Evolutionary conservation across 2,329 filamentous ascomycete species (phyloP), one percentile per base, ranked within the genome.

Genomic region (Aureobasidium uvarum): DNA sequence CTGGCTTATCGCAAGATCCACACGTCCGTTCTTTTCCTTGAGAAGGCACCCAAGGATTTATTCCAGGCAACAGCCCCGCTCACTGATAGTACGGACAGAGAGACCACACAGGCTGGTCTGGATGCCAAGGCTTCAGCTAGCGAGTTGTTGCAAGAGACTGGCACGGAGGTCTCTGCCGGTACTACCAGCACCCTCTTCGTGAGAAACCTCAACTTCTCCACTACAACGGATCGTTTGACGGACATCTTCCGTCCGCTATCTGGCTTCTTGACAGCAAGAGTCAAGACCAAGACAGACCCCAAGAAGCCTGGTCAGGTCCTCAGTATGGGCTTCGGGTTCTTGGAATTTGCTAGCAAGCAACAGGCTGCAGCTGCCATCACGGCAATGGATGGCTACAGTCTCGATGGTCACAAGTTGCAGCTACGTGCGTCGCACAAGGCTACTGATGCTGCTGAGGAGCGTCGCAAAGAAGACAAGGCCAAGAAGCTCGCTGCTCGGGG

Each of bases 311-410:
- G 90, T 10, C 89, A 96, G 77, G 85, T 89, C 4, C 85, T 99
- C 63, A 97, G 93, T 75, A 97, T 98, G 93, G 95, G 95, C 43
- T 99, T 96, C 75, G 95, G 93, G 51, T 99, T 99, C 76, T 86
- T 92, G 67, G 92, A 96, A 72, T 99, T 98, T 78, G 85, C 84
- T 66, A 88, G 84, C 70, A 91, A 91, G 73, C 84, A 83, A 46
- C 86, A 93, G 72, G 94, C 95, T 0, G 86, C 91, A 70, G 88
- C 89, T 52, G 95, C 94, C 28, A 81, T 92, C 66, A 84, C 86
- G 70, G 86, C 87, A n/a, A 95, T 98, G 91, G 88, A 98, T 76
- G 92, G 92, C 13, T 86, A 91, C 76, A 86, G 86, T 45, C 84
- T 99, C n/a, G 92, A 96, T 69, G 89, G 88, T 23, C 92, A 99